These are phyloP conservation scores for Heliamphora exappendiculata DNA, from an alignment of 148 eudicot genomes.

Conservation along the genomic window DNA sequence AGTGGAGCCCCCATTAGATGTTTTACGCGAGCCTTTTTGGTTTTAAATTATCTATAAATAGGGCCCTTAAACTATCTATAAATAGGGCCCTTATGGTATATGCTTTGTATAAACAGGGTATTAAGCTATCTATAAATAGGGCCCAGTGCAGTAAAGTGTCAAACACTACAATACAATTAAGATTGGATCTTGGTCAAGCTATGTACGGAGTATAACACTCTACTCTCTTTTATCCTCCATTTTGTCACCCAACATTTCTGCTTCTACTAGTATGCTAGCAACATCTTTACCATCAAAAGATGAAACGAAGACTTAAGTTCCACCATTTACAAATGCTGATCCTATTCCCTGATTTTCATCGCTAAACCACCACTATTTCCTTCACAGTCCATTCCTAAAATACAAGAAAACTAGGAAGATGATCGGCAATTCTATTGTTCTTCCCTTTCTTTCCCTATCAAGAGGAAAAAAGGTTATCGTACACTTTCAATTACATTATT, in stretches of 20 bases:
- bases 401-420: background rate
- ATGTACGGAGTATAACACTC: too few relatives aligned
- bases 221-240: too few relatives aligned
- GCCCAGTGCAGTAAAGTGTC: background rate
- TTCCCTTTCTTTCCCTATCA: background rate
- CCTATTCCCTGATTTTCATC: background rate
- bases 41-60: too few relatives aligned
- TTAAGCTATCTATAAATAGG: background rate
- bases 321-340: background rate
- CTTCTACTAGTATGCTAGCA: background rate
- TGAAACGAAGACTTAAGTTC: background rate
- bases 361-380: background rate
- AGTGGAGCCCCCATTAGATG: too few relatives aligned
- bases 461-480: background rate
- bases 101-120: too few relatives aligned
- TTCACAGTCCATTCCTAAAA: background rate
- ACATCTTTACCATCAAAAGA: background rate
- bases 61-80: too few relatives aligned
- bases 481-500: background rate
- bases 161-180: too few relatives aligned
- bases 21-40: too few relatives aligned
- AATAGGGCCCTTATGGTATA: too few relatives aligned
- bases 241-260: background rate
- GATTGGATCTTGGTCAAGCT: too few relatives aligned
- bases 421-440: background rate